Evolutionary conservation across 805 yeast genomes (phyloP), one percentile per base, ranked within the genome.

Genomic region (Zygosaccharomyces pseudorouxii): DNA sequence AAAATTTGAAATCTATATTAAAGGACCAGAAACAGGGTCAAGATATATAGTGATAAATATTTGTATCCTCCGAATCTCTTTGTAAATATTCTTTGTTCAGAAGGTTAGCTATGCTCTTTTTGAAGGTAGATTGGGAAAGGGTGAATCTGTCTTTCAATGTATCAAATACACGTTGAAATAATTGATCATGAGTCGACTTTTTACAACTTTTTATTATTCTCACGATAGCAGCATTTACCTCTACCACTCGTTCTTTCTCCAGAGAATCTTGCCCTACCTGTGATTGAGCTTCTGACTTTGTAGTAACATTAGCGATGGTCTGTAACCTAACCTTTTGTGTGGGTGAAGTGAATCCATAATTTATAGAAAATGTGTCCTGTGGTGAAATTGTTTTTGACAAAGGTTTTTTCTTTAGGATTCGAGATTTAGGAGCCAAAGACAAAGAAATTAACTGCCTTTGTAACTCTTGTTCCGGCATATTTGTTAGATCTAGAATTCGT

Each of bases 221-320:
- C 4, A 89, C 95, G 48, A 89, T 77, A 0, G 95, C 93, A 1
- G 97, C 96, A 61, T 87, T 93, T 2, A 85, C 71, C 58, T 83
- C 86, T 47, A 75, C 74, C 50, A 79, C 74, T 49, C 96, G 73
- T 4, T 88, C 80, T 55, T 78, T 83, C 35, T 76, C 75, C 27
- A 88, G 71, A 31, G 72, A 68, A n/a, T 74, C 74, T 62, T 81
- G 68, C 0, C 86, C 83, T 46, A 74, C 75, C 5, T 40, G 49
- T 46, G 60, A 49, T 47, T 56, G 64, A n/a, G 40, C 10, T 44
- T 22, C 48, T 6, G 47, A 23, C 25, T 46, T 50, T 16, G 46
- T 45, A 11, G 46, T 27, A 16, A 38, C 16, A 31, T 47, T 44
- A n/a, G 54, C 59, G 42, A 69, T 88, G 0, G 93, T 83, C 49